Evolutionary conservation across 768 basidiomycete species (phyloP), one percentile per base, ranked within the genome.

Genomic region (Trametes punicea): DNA sequence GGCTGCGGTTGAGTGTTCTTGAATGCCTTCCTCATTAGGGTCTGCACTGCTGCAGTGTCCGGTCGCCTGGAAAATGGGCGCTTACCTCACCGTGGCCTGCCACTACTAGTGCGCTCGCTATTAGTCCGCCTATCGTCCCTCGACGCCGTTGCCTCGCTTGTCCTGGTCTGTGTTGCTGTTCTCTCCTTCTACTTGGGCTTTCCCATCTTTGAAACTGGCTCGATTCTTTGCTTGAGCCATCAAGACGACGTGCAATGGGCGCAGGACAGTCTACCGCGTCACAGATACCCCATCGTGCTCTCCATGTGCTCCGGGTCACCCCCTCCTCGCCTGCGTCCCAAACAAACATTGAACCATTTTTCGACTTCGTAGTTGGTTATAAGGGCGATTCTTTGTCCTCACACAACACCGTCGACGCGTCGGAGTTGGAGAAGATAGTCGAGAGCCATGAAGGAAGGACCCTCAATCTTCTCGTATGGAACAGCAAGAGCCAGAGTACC

Each of bases 301-400:
- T 97, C 9, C 94, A 98, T 68, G 88, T 94, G 59, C 75, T 97
- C 53, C 85, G 94, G 51, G 93, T 97, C 27, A 93, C 92, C 1
- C 88, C 93, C 1, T 80, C 81, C 5, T 94, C 91, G 1, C 97
- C 97, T 6, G 92, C 96, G 0, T 90, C 90, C 0, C 78, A 85
- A 56, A 91, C 92, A 0, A 81, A 79, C 51, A 85, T 95, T 42
- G 91, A 89, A 67, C 90, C 96, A 3, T 95, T 93, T 74, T 99
- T 99, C 65, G 97, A 98, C 75, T 98, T 97, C 69, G 81, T 99
- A 20, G 85, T 97, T 38, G 97, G 96, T 9, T 88, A 93, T 55
- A 85, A 93, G 67, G 89, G 90, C 7, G 59, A 74, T 79, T 0
- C 68, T 77, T 46, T 76, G 78, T 20, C 72, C 77, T 21, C 76